Evolutionary conservation across 306 rosid genomes (phyloP), one percentile per base, ranked within the genome.

Genomic region (Macrotyloma uniflorum): DNA sequence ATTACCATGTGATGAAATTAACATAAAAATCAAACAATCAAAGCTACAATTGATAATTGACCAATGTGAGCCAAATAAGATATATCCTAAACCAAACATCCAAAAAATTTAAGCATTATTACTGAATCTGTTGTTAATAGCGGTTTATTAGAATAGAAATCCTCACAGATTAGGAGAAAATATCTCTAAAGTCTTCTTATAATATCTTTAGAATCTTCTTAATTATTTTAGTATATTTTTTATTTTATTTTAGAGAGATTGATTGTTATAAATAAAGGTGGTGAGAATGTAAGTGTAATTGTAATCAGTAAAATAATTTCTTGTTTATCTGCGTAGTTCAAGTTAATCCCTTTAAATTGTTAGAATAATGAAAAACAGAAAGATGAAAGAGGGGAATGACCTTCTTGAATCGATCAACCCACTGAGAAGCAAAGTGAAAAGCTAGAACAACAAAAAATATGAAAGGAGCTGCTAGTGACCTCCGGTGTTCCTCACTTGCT

Each of bases 391-490:
- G 79, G 1, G 55, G 80, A 23, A 80, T 49, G 45, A 91, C 96
- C 93, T 88, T 86, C 79, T 87, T 93, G 57, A 83, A 61, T 24
- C 67, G 80, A 20, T 88, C 84, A 32, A 93, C 78, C 93, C 93
- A 86, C 62, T 68, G 33, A 8, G 88, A 88, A 26, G 88, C 83
- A 23, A 87, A 74, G 19, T 93, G 96, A 86, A 93, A 88, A 23
- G 76, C 84, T 46, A 93, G 53, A 47, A 88, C 91, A 49, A 88
- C 13, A 1, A 82, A 3, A 75, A 95, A 91, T 54, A 91, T 84
- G 26, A 75, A 28, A 12, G 94, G 93, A 77, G 99, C 91, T 30
- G 90, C 90, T 14, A 82, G 4, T 1, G 94, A 93, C 49, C 83
- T 66, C n/a, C 76, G 88, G 45, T 80, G 70, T 15, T 70, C 82